These are phyloP conservation scores for Leishmania aethiopica DNA, from an alignment of 208 protist species.

Conservation along the genomic window DNA sequence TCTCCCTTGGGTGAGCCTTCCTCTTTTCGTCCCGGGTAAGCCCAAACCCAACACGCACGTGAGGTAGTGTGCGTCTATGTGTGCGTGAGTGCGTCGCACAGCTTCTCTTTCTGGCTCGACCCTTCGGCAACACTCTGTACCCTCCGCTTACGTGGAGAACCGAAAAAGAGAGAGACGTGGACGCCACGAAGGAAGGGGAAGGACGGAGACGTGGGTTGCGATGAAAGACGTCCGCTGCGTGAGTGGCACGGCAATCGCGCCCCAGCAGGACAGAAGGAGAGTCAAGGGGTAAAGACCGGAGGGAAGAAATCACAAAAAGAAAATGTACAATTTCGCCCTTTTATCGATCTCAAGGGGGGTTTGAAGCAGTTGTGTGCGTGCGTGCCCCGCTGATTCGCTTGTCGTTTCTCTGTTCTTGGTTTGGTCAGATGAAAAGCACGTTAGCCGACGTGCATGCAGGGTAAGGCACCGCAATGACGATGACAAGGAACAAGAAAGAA, in stretches of 20 bases:
- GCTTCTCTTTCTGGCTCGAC: not conserved
- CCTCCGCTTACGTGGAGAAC: not conserved
- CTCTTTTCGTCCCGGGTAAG: too few relatives aligned
- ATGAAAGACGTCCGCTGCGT: not conserved
- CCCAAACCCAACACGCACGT: not conserved
- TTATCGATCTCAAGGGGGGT: not conserved
- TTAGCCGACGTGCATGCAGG: not conserved
- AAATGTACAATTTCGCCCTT: not conserved
- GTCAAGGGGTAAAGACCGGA: not conserved
- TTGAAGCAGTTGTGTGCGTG: not conserved
- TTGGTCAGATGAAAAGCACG: not conserved
- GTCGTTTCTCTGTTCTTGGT: not conserved
- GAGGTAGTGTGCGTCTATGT: not conserved
- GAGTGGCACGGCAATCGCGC: not conserved
- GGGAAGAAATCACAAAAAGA: not conserved
- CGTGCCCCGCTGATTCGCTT: not conserved
- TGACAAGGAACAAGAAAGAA: not conserved
- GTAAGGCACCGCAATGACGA: not conserved
- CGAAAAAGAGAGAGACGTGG: not conserved
- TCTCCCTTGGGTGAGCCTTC: not conserved
- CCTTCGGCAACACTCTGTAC: not conserved
- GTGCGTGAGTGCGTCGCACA: not conserved
- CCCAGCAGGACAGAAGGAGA: not conserved
- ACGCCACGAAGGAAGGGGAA: not conserved
- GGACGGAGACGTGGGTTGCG: not conserved